Conservation (phyloP, 345 rosid genomes). For the Anacardium occidentale region DNA sequence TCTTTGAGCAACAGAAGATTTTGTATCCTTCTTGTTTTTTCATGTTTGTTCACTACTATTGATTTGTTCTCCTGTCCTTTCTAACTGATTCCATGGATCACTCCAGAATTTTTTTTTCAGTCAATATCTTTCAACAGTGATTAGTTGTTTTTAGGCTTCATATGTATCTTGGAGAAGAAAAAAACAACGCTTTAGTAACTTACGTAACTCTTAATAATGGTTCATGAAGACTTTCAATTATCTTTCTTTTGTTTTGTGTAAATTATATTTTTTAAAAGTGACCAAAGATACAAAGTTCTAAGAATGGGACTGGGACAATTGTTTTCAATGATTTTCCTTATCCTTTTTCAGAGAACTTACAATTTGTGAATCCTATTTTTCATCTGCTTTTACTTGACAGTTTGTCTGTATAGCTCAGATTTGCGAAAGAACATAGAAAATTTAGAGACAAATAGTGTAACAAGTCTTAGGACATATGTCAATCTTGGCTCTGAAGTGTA, state of each 20-base stretch:
- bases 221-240: background rate
- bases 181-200: background rate
- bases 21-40: conserved; percentile 67
- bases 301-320: background rate
- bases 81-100: background rate
- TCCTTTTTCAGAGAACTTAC: background rate
- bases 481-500: conserved; percentile 96
- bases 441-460: conserved; percentile 70
- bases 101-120: background rate
- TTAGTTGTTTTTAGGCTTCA: background rate
- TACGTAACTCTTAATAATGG: background rate
- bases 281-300: background rate
- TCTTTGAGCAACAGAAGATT: conserved; percentile 73
- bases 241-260: background rate
- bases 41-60: conserved; percentile 4
- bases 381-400: conserved; percentile 32
- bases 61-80: background rate
- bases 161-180: background rate
- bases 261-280: background rate
- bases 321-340: background rate
- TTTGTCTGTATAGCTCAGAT: conserved; percentile 58
- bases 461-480: conserved; percentile 82
- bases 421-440: conserved; percentile 68
- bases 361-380: conserved; percentile 4
- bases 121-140: background rate